Evolutionary conservation across 495 filamentous ascomycete genomes (phyloP), one percentile per base, ranked within the genome.

Genomic region (Tuber microsphaerosporum): DNA sequence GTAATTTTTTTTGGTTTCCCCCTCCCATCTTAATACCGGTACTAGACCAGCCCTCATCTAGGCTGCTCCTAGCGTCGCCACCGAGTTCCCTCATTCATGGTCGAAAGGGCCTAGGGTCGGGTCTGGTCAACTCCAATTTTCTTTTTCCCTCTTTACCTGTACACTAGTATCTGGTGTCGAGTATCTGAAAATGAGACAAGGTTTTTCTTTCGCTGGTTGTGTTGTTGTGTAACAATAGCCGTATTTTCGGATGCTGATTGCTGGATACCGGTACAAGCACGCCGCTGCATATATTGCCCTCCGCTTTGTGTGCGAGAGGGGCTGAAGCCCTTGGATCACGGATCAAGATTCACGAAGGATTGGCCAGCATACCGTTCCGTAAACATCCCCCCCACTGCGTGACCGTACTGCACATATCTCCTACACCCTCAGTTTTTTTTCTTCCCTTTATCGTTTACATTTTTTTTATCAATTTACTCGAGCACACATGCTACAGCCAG

Each of bases 381-480:
- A 65, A 65, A 31, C 56, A 79, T 79, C 31, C 56, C 71, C 71
- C 75, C 75, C 77, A 71, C 76, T 61, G 71, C 43, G 65, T 74
- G 65, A 61, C 56, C 56, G 9, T 61, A 14, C 44, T 48, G 56
- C 39, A 78, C 61, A 70, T 73, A 78, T 71, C 71, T 79, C 31
- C 77, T 75, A 75, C 76, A 79, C 73, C 77, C 70, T 79, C 76
- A 73, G 70, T 71, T 73, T 79, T 71, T 79, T 79, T 73, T 77
- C 73, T 75, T 79, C 77, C 76, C 70, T 79, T 75, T 79, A 75
- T 73, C 69, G n/a, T 16, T 61, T 26, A 26, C 22, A 72, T 72
- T 74, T 72, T 79, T 79, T 68, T 76, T 73, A 73, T 79, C 65
- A 75, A 79, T 79, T 79, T 79, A 79, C 76, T 79, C 76, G 61